Evolutionary conservation across 1,139 yeast genomes (phyloP), one percentile per base, ranked within the genome.

Genomic region (Taiozyma sp.): DNA sequence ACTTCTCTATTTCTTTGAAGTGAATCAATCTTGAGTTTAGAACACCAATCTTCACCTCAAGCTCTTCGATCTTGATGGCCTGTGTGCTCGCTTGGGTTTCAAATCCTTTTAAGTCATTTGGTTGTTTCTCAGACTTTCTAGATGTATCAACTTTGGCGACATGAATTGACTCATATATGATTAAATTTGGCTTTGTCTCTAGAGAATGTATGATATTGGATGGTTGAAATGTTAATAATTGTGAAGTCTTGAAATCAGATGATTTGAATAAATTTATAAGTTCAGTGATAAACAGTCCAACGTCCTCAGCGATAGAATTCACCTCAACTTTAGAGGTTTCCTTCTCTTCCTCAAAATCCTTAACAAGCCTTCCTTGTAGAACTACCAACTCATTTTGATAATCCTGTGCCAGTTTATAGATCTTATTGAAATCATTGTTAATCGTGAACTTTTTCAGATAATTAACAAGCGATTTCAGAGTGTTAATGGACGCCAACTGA

Each of bases 11-110:
- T 6, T 57, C 58, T 40, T 51, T 52, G 6, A 50, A 54, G 5
- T 52, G 47, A 4, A 39, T 34, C 63, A 79, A 66, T 56, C 73
- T 75, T 16, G 69, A 68, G 54, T 74, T 75, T 43, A 77, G 61
- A 7, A 74, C 64, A 14, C 68, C 66, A 11, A 77, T 66, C 51
- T 74, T 77, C 50, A 76, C 64, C 21, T 69, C 68, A 13, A 62
- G 55, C 42, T 67, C 68, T 11, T 63, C 65, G 21, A 63, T 51
- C 28, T 52, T 48, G 6, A 24, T 8, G 3, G 28, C 11, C 21
- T 32, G 43, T 6, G 42, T 22, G 7, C 32, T 34, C 4, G 41
- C 43, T 13, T 11, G 32, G 3, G 24, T 16, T 4, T 37, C 29
- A 13, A 30, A 26, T 30, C 42, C 39, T 35, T 34, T 19, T 6